Percentiles rank a stretch among this genome's conserved stretches.
Evolutionary conservation across 345 rosid genomes (phyloP).

Genomic region (Ceriops zippeliana): DNA sequence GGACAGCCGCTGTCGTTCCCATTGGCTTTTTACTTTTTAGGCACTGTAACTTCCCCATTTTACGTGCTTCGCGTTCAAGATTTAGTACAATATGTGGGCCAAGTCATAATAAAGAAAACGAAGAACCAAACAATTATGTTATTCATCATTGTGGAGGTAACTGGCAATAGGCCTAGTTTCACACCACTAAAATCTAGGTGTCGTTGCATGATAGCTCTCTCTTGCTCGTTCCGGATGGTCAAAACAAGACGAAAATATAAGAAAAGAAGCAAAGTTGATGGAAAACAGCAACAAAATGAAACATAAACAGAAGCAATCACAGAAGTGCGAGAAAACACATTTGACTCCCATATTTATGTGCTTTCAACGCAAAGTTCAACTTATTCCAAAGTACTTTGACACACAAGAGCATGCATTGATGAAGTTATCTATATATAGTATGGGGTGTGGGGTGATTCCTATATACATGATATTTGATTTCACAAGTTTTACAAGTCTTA

Average conservation of each 20-base stretch:
- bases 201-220: background rate
- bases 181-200: background rate
- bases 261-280: background rate
- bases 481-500: no score
- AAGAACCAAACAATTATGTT: conserved; percentile 8
- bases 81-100: no score
- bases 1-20: background rate
- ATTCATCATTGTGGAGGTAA: conserved; percentile 13
- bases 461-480: no score
- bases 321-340: background rate
- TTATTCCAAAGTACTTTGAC: no score
- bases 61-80: background rate
- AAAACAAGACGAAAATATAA: background rate
- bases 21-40: conserved; percentile 1
- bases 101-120: no score
- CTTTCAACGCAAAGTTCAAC: background rate
- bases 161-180: background rate
- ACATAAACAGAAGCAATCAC: background rate
- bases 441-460: no score
- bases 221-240: background rate
- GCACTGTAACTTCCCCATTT: background rate
- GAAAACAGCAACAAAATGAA: background rate
- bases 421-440: no score
- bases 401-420: no score
- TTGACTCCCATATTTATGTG: background rate